Base-by-base conservation (phyloP, 768 basidiomycete species). In the Calvatia gigantea region DNA sequence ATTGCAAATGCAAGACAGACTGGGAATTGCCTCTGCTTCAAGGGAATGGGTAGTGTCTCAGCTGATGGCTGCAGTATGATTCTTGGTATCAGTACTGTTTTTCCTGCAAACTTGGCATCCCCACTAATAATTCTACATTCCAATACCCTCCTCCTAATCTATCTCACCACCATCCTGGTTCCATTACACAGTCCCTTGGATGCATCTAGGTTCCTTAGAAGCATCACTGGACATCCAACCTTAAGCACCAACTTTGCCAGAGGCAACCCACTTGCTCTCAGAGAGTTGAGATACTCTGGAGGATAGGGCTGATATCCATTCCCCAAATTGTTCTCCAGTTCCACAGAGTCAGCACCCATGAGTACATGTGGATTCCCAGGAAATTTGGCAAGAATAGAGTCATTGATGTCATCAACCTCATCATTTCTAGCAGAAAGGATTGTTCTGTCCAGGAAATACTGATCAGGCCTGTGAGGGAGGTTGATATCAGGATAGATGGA, bases 11-110 rank as follows among this genome's bases (percentile, higher is more conserved):
- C 70, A 5, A 76, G 58, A 6, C 64, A 57, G 0, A 76, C 60
- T 42, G 74, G 69, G 35, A 78, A 78, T 60, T 79, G 76, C 0
- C 60, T 52, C 2, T 70, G 66, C 12, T 39, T 54, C 32, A 78
- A 59, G 0, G 41, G 43, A 54, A 77, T 69, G 0, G 68, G 25
- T 9, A 66, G 17, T 6, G 64, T 58, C 4, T 54, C 25, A 14
- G 51, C 6, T 19, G 14, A 48, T n/a, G 31, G 28, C 6, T 21
- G 6, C 4, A 43, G 42, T 4, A 43, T 15, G n/a, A n/a, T n/a
- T n/a, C n/a, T n/a, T n/a, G n/a, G n/a, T n/a, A n/a, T n/a, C n/a
- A n/a, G n/a, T n/a, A 47, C 69, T 1, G 53, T 59, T 15, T 73
- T 46, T 1, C 75, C 73, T 56, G 65, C 55, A 62, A 71, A 67